Conservation (phyloP, 805 yeast species). For the Pichia cabralensis region DNA sequence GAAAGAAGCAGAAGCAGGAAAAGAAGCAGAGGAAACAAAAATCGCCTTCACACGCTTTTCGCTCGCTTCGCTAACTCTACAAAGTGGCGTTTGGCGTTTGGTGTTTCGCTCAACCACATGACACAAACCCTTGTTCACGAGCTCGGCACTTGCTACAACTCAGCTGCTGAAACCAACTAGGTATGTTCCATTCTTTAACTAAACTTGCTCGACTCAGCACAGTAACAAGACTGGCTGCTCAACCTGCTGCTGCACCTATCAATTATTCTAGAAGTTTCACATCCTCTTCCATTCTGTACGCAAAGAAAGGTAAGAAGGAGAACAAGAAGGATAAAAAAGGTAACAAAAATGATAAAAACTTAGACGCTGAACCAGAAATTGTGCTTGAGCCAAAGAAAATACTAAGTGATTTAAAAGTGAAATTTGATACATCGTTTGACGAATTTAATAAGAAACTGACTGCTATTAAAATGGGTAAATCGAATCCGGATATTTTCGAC, state of each 20-base stretch:
- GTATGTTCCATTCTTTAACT: too few species aligned
- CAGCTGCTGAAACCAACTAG: too few species aligned
- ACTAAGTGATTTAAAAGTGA: conserved; percentile 29
- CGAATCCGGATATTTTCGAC: conserved; percentile 60
- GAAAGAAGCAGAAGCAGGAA: too few species aligned
- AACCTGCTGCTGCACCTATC: not conserved
- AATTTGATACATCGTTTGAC: conserved; percentile 40
- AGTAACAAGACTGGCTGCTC: not conserved
- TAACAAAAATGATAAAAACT: conserved; percentile 2
- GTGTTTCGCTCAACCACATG: too few species aligned
- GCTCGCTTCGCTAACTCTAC: too few species aligned
- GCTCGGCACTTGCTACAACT: too few species aligned
- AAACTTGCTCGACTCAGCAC: too few species aligned
- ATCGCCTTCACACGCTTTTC: too few species aligned
- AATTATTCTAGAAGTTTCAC: conserved; percentile 5
- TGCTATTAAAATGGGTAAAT: conserved; percentile 59
- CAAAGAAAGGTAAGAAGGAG: conserved; percentile 12
- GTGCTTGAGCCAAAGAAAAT: conserved; percentile 25
- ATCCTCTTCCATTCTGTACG: conserved; percentile 1
- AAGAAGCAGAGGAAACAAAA: too few species aligned
- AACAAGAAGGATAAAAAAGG: conserved; percentile 9
- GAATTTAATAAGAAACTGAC: conserved; percentile 44
- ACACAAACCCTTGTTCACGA: too few species aligned
- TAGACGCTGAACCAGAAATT: too few species aligned
- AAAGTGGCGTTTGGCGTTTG: too few species aligned